Evolutionary conservation across 257 asterid species (phyloP).

Genomic region (Thymus quinquecostatus): DNA sequence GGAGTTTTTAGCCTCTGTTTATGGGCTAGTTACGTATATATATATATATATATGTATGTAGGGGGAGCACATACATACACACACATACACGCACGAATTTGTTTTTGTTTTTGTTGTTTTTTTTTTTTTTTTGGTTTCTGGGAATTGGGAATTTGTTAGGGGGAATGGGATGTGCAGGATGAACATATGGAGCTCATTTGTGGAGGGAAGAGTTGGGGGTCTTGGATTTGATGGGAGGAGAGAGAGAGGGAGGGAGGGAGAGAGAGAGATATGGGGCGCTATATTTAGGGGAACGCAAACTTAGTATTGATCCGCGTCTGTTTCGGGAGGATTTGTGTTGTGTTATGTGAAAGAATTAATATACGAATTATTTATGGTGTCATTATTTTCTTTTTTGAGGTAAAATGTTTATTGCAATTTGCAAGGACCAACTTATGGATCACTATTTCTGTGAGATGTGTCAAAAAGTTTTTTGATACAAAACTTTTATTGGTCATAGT

Average conservation of each 20-base stretch:
- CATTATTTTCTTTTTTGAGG: background rate
- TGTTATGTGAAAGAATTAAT: background rate
- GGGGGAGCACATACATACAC: background rate
- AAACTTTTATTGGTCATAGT: no score
- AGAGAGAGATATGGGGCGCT: background rate
- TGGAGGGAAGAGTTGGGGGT: conserved; percentile 4
- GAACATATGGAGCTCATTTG: conserved; percentile 12
- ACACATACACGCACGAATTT: background rate
- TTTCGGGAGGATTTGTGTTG: background rate
- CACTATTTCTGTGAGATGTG: no score
- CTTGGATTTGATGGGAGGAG: background rate
- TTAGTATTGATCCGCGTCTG: background rate
- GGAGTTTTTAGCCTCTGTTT: background rate
- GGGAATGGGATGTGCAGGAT: conserved; percentile 1
- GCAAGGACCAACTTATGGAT: background rate
- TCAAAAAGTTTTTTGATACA: no score
- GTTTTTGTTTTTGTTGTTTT: background rate
- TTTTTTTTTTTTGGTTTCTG: background rate
- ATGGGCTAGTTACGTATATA: background rate
- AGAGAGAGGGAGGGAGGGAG: background rate
- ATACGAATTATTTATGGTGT: no score
- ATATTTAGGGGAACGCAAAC: conserved; percentile 9
- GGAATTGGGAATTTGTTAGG: background rate
- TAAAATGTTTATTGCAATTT: background rate
- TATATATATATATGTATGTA: background rate